Conservation (phyloP, 2,329 filamentous ascomycete genomes). For the Chaetomium sp. region DNA sequence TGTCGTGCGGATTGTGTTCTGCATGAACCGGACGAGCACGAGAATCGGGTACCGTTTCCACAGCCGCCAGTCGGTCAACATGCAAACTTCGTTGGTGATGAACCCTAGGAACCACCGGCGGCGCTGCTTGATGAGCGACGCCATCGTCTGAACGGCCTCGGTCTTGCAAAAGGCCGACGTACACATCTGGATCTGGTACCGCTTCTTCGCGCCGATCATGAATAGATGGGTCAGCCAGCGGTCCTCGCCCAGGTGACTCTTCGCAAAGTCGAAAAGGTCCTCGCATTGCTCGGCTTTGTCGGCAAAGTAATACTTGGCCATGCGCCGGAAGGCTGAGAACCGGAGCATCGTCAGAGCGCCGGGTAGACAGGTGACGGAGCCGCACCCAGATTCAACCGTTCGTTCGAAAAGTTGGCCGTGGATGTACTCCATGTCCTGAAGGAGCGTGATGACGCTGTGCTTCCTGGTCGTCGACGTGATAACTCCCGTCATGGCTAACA, state of each 20-base stretch:
- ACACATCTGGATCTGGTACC: constrained; percentile 97
- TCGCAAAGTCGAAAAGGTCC: constrained; percentile 94
- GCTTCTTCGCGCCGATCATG: constrained; percentile 93
- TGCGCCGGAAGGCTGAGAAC: constrained; percentile 92
- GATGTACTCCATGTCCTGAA: constrained; percentile 98
- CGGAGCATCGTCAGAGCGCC: constrained; percentile 94
- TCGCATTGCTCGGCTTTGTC: constrained; percentile 95
- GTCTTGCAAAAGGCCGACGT: constrained; percentile 98
- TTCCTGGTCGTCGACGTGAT: constrained; percentile 92
- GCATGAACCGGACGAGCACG: constrained; percentile 84
- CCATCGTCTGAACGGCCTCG: constrained; percentile 88
- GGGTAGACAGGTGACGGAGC: constrained; percentile 90
- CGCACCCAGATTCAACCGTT: constrained; percentile 91
- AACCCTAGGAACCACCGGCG: constrained; percentile 96
- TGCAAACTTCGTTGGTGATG: constrained; percentile 97
- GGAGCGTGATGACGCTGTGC: constrained; percentile 83
- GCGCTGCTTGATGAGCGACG: constrained; percentile 86
- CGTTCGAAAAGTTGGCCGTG: constrained; percentile 96
- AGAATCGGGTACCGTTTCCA: constrained; percentile 91
- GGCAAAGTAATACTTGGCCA: constrained; percentile 98
- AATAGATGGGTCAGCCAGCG: constrained; percentile 97
- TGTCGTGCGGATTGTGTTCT: constrained; percentile 94
- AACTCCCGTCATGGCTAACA: constrained; percentile 96
- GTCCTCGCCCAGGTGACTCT: constrained; percentile 93
- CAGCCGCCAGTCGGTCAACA: constrained; percentile 90